Evolutionary conservation across 257 asterid species (phyloP).

Genomic region (Avicennia marina): DNA sequence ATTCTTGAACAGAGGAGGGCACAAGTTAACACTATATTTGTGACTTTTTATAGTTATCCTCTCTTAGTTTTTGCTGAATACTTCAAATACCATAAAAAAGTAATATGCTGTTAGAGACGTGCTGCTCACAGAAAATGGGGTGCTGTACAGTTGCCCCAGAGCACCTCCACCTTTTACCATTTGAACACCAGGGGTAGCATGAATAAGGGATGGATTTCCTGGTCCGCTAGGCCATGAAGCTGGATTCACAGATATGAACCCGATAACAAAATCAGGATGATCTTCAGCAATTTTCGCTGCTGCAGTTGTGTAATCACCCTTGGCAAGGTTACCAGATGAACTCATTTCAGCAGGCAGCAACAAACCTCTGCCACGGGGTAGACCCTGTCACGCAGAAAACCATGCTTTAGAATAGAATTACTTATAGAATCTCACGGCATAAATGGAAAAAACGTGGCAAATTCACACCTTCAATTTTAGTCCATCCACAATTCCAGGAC

Average conservation of each 20-base stretch:
- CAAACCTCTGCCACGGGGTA: constrained; percentile 79
- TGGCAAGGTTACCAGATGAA: constrained; percentile 92
- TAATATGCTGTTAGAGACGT: neutral
- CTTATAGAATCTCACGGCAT: neutral
- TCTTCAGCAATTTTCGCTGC: constrained; percentile 92
- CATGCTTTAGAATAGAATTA: constrained; percentile 15
- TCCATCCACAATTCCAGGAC: constrained; percentile 98
- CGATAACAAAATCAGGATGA: constrained; percentile 89
- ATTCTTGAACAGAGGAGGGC: too few relatives aligned
- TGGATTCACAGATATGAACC: constrained; percentile 94
- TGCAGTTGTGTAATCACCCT: constrained; percentile 85
- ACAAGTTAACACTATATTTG: too few relatives aligned
- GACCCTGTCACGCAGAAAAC: constrained; percentile 47
- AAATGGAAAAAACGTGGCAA: neutral
- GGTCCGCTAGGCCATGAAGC: constrained; percentile 88
- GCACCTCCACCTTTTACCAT: constrained; percentile 92
- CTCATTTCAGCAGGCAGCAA: constrained; percentile 98
- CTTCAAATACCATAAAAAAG: neutral
- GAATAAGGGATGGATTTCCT: constrained; percentile 73
- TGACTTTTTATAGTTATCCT: too few relatives aligned
- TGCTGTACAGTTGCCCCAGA: constrained; percentile 90
- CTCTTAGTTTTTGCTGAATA: neutral
- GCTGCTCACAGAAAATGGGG: constrained; percentile 78
- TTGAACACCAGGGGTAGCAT: constrained; percentile 97
- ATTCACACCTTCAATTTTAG: constrained; percentile 72